Evolutionary conservation across 495 filamentous ascomycete genomes (phyloP), one percentile per base, ranked within the genome.

Genomic region (Aspergillus sclerotiicarbonarius): DNA sequence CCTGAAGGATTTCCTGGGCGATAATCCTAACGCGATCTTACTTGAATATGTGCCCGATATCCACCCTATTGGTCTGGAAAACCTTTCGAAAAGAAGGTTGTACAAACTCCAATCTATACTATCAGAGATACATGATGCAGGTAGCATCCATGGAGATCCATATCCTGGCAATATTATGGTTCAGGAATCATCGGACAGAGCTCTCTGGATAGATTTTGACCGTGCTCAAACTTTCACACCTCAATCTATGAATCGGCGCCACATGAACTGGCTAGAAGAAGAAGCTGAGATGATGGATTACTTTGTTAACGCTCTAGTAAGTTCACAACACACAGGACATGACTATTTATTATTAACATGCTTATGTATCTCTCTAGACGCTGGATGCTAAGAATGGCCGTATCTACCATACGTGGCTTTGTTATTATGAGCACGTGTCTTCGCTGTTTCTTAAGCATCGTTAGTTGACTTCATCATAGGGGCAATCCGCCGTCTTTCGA

Each of bases 11-110:
- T 69, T 69, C 55, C 13, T 52, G 8, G 35, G 52, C 6, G 64
- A 70, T 35, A 37, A 46, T 5, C 65, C 62, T 10, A 63, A 59
- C 35, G 64, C 62, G n/a, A 54, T 67, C 31, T 37, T 70, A n/a
- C 57, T 70, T 13, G 67, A 69, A 50, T 69, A 69, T 31, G 63
- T 67, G 10, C 64, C 66, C 12, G 32, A 62, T 21, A 47, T 65
- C 53, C 31, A n/a, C 12, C 13, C 37, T n/a, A 41, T 41, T 12
- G 6, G 54, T 29, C 54, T 63, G 41, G 46, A 44, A 21, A 63
- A n/a, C 15, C 61, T 56, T 51, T 52, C 61, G 35, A 32, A 13
- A 29, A 30, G 46, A 1, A 33, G 52, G 16, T 25, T 55, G 16
- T 29, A 18, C 20, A 46, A 35, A 32, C 25, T 63, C 21, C 57